Base-by-base conservation (phyloP, 1,284 basidiomycete species). In the Sutorius eximius region DNA sequence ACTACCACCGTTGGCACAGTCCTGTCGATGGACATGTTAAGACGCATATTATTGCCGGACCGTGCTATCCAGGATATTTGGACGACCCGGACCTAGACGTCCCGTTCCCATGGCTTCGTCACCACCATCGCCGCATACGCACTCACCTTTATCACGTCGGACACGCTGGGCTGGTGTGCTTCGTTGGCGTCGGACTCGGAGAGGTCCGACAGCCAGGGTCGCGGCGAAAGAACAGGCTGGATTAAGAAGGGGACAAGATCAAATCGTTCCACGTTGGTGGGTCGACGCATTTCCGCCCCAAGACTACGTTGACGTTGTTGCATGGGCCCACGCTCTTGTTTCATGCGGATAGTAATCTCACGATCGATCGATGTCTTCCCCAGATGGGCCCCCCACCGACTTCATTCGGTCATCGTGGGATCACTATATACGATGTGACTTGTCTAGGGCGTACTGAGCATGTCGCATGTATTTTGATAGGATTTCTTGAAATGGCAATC, bases 1-100 rank as follows among this genome's bases (percentile, higher is more conserved):
- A 74, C 20, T 85, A 83, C 59, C 82, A 85, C 59, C 77, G 82
- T 45, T 84, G 82, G 82, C 77, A 81, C 57, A 71, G 73, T 38
- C 83, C 83, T 12, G 74, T 85, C 8, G 71, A 73, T n/a, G 83
- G 83, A 1, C 75, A 64, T 0, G 73, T 85, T 49, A 78, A 77
- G 52, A 70, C 73, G 1, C 71, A 72, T 10, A 53, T 74, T 6
- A 65, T 83, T 2, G 73, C 76, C 0, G 83, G 84, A 3, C 78
- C 81, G 0, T 85, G 84, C 66, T 85, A 74, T 54, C 78, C 77
- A n/a, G 66, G 68, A 15, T 71, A 65, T 4, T 69, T 76, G 13
- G 67, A 64, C 32, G 51, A 58, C 15, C 55, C 57, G 0, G 62
- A 60, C 38, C 44, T 53, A 9, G 64, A 68, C 8, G 57, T 65